A percentile compares a stretch with the other conserved stretches of the same genome.
These are phyloP conservation scores for Syzygium jambos DNA, from an alignment of 345 rosid genomes.

Conservation along the genomic window DNA sequence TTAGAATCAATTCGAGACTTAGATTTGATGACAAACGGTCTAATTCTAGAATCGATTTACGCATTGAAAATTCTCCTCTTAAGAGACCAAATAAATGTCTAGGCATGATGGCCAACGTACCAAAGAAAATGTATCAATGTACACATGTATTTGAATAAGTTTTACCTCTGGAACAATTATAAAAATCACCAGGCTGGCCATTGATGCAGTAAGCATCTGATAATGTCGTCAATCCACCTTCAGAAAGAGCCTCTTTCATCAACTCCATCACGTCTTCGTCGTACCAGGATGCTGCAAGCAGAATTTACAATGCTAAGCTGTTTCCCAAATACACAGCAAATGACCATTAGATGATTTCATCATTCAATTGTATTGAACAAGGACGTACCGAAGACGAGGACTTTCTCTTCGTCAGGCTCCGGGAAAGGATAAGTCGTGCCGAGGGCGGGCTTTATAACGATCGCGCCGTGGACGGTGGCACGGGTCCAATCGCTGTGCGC, in stretches of 20 bases:
- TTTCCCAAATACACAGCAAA: neutral
- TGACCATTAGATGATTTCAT: neutral
- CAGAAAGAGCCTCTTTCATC: neutral
- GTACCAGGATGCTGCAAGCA: slow-evolving; percentile 22
- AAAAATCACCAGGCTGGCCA: slow-evolving; percentile 29
- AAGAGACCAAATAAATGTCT: neutral
- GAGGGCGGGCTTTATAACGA: slow-evolving; percentile 14
- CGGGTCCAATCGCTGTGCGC: slow-evolving; percentile 25
- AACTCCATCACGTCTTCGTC: slow-evolving; percentile 10
- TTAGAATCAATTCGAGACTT: neutral
- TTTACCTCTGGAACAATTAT: slow-evolving; percentile 8
- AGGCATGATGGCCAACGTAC: neutral
- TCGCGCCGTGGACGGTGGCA: slow-evolving; percentile 26
- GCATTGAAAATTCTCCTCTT: neutral
- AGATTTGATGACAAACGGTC: neutral
- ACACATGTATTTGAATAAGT: neutral
- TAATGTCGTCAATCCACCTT: slow-evolving; percentile 15
- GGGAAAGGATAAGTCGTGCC: slow-evolving; percentile 26
- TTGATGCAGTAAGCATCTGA: slow-evolving; percentile 32
- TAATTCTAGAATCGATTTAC: neutral
- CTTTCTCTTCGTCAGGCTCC: slow-evolving; percentile 11
- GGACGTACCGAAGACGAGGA: slow-evolving; percentile 20
- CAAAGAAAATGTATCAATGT: neutral
- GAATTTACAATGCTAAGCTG: neutral
- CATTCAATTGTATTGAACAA: neutral